phyloP scores from a whole-genome alignment of 176 grass and related monocot genomes.

The Typha latifolia region DNA sequence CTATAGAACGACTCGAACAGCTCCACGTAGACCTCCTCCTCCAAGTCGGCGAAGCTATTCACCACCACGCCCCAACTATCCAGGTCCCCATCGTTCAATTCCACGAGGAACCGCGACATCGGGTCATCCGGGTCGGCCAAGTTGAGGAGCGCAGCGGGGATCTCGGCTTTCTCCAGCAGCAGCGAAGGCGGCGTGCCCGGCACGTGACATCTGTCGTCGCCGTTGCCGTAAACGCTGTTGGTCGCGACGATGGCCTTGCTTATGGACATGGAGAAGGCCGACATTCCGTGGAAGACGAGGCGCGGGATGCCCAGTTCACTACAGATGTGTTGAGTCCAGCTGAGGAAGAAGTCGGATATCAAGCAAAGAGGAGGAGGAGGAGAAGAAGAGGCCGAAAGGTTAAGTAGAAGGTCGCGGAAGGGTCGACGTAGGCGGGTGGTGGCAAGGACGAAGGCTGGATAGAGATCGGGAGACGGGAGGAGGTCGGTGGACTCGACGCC shows the following conservation, averaged over 20 bases:
- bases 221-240: not conserved
- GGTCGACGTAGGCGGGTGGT: slow-evolving; percentile 38
- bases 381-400: slow-evolving; percentile 18
- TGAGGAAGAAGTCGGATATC: slow-evolving; percentile 70
- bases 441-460: slow-evolving; percentile 41
- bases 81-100: slow-evolving; percentile 21
- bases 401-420: slow-evolving; percentile 29
- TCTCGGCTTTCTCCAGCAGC: slow-evolving; percentile 20
- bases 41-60: slow-evolving; percentile 52
- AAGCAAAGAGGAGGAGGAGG: slow-evolving; percentile 13
- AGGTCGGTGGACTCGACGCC: slow-evolving; percentile 47
- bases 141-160: slow-evolving; percentile 17
- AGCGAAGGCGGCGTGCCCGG: slow-evolving; percentile 35
- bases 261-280: slow-evolving; percentile 43
- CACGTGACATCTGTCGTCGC: slow-evolving; percentile 16
- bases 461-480: slow-evolving; percentile 31
- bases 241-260: slow-evolving; percentile 28
- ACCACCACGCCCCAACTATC: slow-evolving; percentile 39
- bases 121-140: slow-evolving; percentile 22
- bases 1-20: slow-evolving; percentile 33
- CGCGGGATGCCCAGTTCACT: slow-evolving; percentile 21
- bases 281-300: slow-evolving; percentile 60
- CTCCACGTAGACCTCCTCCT: slow-evolving; percentile 38
- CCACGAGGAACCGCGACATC: slow-evolving; percentile 9
- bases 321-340: slow-evolving; percentile 23